Evolutionary conservation across 176 grass and related monocot genomes (phyloP), one percentile per base, ranked within the genome.

Genomic region (Avena eriantha): DNA sequence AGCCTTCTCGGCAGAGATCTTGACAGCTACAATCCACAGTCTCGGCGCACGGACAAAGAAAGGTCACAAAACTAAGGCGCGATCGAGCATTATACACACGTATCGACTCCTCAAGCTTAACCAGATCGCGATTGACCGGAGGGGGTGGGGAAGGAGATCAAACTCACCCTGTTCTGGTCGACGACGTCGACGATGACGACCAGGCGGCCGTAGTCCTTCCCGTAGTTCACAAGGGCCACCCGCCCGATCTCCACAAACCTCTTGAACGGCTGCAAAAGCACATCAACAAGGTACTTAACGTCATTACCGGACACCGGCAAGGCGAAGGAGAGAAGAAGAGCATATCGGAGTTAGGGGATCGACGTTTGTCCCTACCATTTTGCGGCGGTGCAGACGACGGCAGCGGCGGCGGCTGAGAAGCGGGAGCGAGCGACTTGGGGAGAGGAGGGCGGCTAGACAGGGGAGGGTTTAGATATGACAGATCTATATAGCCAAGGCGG

Each of bases 181-280:
- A 97, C 75, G 65, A 97, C 80, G 43, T 97, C 94, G 69, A 97
- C 92, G 85, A 97, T 97, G 23, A 97, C 94, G 69, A 97, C 94
- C n/a, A 97, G 88, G 58, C 81, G 86, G 61, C 92, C 95, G 69
- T 94, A 97, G 29, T 97, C 95, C 86, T 97, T 97, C 56, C 95
- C 95, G 69, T 97, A 97, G 90, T 94, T 97, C 41, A 97, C 84
- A 11, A 94, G 80, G 65, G 95, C 95, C 60, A 97, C 92, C 26
- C 95, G 89, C 79, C 95, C 95, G 80, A 97, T 97, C 92, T 97
- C 95, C 65, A 97, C 95, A 36, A 92, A 97, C 76, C 95, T 82
- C 88, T 97, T 97, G 92, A 97, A 91, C 59, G 89, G 87, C 94
- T 96, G 74, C 80, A 73, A 16, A 31, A 71, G 3, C 49, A 86